Percentiles rank a stretch among this genome's conserved stretches.
phyloP scores from a whole-genome alignment of 1,284 basidiomycete species.

The Cutaneotrichosporon mucoides region DNA sequence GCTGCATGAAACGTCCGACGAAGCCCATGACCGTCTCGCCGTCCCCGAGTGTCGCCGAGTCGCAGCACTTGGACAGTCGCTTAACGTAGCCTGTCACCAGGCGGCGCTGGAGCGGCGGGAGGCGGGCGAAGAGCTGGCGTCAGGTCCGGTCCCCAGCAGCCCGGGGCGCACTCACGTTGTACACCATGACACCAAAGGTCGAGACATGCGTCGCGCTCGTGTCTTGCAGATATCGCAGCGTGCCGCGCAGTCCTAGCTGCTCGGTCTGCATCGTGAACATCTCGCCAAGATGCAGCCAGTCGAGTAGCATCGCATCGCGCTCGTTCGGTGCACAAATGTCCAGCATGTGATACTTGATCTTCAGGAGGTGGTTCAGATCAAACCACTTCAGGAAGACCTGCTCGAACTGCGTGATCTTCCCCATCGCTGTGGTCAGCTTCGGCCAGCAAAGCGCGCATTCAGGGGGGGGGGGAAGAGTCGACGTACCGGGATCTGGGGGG shows the following conservation, averaged over 20 bases:
- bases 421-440: slow-evolving; percentile 3
- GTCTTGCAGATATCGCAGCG: slow-evolving; percentile 21
- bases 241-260: slow-evolving; percentile 7
- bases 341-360: slow-evolving; percentile 20
- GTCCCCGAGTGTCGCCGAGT: slow-evolving; percentile 7
- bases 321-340: slow-evolving; percentile 9
- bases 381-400: slow-evolving; percentile 19
- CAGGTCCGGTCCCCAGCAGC: not conserved
- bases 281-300: slow-evolving; percentile 16
- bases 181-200: slow-evolving; percentile 15
- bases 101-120: slow-evolving; percentile 4
- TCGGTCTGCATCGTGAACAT: slow-evolving; percentile 17
- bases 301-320: slow-evolving; percentile 6
- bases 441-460: not conserved
- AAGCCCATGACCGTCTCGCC: slow-evolving; percentile 15
- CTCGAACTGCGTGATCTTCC: slow-evolving; percentile 11
- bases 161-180: slow-evolving; percentile 14
- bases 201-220: slow-evolving; percentile 22
- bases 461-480: no score
- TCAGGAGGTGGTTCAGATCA: slow-evolving; percentile 17
- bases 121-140: slow-evolving; percentile 8
- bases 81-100: slow-evolving; percentile 8
- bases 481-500: slow-evolving; percentile 6
- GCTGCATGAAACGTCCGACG: slow-evolving; percentile 18
- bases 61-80: slow-evolving; percentile 13